Base-by-base conservation (phyloP, 495 filamentous ascomycete genomes). In the Darksidea phi region DNA sequence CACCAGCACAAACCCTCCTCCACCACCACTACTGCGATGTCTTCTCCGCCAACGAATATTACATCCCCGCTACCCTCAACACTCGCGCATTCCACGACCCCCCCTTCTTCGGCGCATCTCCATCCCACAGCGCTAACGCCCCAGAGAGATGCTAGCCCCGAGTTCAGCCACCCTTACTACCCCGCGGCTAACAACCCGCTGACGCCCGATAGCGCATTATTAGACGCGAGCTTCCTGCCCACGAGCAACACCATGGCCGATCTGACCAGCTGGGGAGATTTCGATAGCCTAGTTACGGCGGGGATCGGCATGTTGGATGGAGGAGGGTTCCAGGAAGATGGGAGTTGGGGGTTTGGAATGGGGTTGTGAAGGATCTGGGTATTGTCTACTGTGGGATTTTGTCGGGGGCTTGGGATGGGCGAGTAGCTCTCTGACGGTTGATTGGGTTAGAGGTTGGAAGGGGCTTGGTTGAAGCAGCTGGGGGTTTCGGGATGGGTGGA, bases 241-340 rank as follows among this genome's bases (percentile, higher is more conserved):
- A 48, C 52, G 10, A 63, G 37, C 52, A 52, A n/a, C 10, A 25
- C 56, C n/a, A 55, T 62, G 54, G 53, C 60, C 4, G 60, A 63
- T 32, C 36, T 63, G 12, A 63, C 54, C 1, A 63, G 60, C 37
- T 63, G 60, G 60, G 60, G 60, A 1, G 53, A 63, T 13, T 63
- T 63, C 38, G 60, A 63, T 24, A 63, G 60, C 20, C 34, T 63
- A 21, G 60, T 63, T 0, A 57, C 60, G 1, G 60, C 53, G 0
- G 60, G 60, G 7, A 63, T 63, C 47, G 54, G 60, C 1, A 34
- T 52, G 34, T 21, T 63, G 26, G 60, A 63, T 28, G 54, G 41
- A 13, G 18, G 60, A 7, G 53, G 60, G 34, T 63, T 57, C 17
- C 45, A 25, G 48, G 54, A 46, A 0, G 53, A 53, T 53, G 47